Base-by-base conservation (phyloP, 352 stramenopile genomes). In the Pythium brachiatum region DNA sequence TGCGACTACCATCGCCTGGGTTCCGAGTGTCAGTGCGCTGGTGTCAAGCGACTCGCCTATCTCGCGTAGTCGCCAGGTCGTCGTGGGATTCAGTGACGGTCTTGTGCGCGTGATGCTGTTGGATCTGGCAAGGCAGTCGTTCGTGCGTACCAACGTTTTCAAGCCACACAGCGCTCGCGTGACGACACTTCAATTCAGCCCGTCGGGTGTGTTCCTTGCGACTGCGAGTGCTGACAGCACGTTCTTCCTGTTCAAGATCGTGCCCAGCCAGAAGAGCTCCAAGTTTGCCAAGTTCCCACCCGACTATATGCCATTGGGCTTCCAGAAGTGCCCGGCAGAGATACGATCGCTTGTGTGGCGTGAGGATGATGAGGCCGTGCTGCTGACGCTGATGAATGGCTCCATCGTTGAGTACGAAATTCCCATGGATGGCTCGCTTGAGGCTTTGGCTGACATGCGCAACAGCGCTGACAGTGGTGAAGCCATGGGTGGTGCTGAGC, bases 31-130 rank as follows among this genome's bases (percentile, higher is more conserved):
- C 8, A 69, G 56, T 18, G 79, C 79, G 1, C 25, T 89, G 29
- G 55, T 75, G 12, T 79, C 69, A 5, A 65, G 77, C 15, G 60
- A 84, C 6, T 39, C 41, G 41, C 20, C 32, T 0, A 67, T 93
- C 51, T 60, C 70, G 13, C 31, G 54, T 5, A 92, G 88, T 46
- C 74, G 83, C 7, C 92, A 94, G 21, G 73, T 98, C 48, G 73
- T 80, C 21, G 92, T 97, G 21, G 93, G 94, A 0, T 98, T 97
- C 67, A 78, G 75, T 34, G 88, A 98, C 57, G 92, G 92, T 7
- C 75, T 97, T 15, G 73, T 97, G 20, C 82, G 90, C 7, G 65
- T 94, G 5, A 44, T 92, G 21, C 36, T 91, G 26, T 66, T 88
- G 58, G 79, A 94, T 48, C 41, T 88, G 3, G 57, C 67, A 0